Percentiles rank a stretch among this genome's conserved stretches.
Conservation (phyloP, 1,284 basidiomycete genomes). For the Pseudozyma pruni region DNA sequence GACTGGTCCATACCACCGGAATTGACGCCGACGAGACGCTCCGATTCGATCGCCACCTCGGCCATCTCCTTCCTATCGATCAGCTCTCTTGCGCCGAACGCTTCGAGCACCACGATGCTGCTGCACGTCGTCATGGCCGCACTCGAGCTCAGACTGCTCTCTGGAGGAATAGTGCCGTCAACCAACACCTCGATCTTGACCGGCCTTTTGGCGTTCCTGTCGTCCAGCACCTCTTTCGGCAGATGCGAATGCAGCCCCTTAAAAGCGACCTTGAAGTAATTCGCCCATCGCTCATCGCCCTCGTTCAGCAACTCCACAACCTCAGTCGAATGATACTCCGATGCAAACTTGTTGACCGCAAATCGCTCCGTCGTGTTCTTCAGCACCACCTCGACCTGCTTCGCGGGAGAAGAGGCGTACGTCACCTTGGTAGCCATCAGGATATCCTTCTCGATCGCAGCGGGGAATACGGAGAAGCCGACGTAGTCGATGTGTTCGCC, state of each 20-base stretch:
- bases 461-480: slow-evolving; percentile 64
- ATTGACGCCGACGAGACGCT: slow-evolving; percentile 64
- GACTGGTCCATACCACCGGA: slow-evolving; percentile 67
- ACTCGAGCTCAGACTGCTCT: slow-evolving; percentile 54
- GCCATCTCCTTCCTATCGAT: slow-evolving; percentile 62
- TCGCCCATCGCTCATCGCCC: slow-evolving; percentile 63
- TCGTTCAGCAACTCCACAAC: slow-evolving; percentile 49
- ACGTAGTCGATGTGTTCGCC: slow-evolving; percentile 66
- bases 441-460: slow-evolving; percentile 66
- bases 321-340: slow-evolving; percentile 32
- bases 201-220: slow-evolving; percentile 23
- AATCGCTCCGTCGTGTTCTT: slow-evolving; percentile 59
- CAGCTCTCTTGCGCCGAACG: slow-evolving; percentile 52
- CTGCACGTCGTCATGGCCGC: slow-evolving; percentile 66
- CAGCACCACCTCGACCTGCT: slow-evolving; percentile 34
- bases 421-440: slow-evolving; percentile 62
- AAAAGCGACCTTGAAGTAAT: slow-evolving; percentile 66
- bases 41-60: slow-evolving; percentile 63
- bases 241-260: slow-evolving; percentile 64
- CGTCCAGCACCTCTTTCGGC: slow-evolving; percentile 28
- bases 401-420: slow-evolving; percentile 5
- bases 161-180: slow-evolving; percentile 65
- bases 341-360: slow-evolving; percentile 42
- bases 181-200: slow-evolving; percentile 59
- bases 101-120: slow-evolving; percentile 61